Conservation (phyloP, 2,329 filamentous ascomycete species). For the Neopestalotiopsis sp. region DNA sequence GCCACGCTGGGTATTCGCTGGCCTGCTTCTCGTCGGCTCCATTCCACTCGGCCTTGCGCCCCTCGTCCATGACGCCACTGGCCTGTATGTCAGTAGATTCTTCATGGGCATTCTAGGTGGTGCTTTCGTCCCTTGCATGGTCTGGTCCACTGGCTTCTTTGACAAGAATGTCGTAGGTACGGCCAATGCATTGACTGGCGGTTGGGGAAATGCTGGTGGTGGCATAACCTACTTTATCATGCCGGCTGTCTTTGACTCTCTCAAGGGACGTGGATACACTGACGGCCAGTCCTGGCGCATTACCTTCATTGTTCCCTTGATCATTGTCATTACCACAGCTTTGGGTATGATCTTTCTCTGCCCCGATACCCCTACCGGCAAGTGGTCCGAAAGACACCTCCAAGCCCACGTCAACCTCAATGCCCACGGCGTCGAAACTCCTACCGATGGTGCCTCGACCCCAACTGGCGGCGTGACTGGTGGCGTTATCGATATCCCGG, state of each 20-base stretch:
- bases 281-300: constrained; percentile 81
- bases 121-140: constrained; percentile 84
- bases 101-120: constrained; percentile 82
- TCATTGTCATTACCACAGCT: constrained; percentile 72
- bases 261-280: constrained; percentile 66
- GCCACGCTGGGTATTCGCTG: constrained; percentile 79
- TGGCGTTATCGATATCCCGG: constrained; percentile 57
- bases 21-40: constrained; percentile 76
- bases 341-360: constrained; percentile 75
- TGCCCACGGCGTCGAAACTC: constrained; percentile 43
- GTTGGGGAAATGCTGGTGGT: constrained; percentile 86
- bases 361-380: constrained; percentile 82
- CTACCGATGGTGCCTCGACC: neutral
- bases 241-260: constrained; percentile 85
- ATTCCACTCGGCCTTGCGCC: constrained; percentile 85
- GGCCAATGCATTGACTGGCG: constrained; percentile 83
- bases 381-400: constrained; percentile 76
- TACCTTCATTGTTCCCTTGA: constrained; percentile 82
- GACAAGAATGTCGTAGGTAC: constrained; percentile 92
- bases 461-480: constrained; percentile 29
- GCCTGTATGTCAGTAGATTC: constrained; percentile 77
- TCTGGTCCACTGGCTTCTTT: constrained; percentile 92
- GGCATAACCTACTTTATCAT: constrained; percentile 94
- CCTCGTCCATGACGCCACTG: constrained; percentile 69
- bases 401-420: constrained; percentile 60